Percentiles rank a stretch among this genome's conserved stretches.
Evolutionary conservation across 2,329 filamentous ascomycete genomes (phyloP).

Genomic region (Sarocladiaceae sp.): DNA sequence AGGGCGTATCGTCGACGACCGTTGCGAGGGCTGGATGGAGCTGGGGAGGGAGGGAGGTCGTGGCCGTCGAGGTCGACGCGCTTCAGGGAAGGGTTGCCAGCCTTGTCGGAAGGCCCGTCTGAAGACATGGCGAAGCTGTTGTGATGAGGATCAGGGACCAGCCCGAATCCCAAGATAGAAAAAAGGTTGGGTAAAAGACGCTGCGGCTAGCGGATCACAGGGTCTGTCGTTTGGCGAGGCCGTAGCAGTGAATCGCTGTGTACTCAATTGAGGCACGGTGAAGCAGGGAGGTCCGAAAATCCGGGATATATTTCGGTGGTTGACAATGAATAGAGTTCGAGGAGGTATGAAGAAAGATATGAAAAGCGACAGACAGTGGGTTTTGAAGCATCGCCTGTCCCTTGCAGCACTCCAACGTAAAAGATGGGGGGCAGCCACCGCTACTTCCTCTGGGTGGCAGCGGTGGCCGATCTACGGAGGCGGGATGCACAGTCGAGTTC

Average conservation of each 20-base stretch:
- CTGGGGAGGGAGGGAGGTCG: slow-evolving; percentile 82
- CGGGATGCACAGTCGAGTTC: slow-evolving; percentile 8
- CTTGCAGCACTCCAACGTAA: too few relatives aligned
- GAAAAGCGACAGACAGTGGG: not conserved
- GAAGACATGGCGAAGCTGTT: slow-evolving; percentile 19
- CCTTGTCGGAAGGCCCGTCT: slow-evolving; percentile 19
- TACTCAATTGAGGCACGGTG: not conserved
- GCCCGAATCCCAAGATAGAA: not conserved
- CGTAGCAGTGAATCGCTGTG: not conserved
- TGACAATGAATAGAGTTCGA: not conserved
- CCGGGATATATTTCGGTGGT: too few relatives aligned
- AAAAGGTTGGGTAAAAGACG: not conserved
- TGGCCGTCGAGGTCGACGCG: slow-evolving; percentile 76
- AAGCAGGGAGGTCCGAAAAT: not conserved
- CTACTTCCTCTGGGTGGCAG: slow-evolving; percentile 1
- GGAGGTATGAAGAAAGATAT: not conserved
- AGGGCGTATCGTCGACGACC: slow-evolving; percentile 81
- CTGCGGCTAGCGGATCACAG: too few relatives aligned
- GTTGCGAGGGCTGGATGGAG: slow-evolving; percentile 81
- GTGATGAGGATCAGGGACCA: slow-evolving; percentile 5
- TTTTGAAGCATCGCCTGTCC: not conserved
- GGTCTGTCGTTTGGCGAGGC: not conserved
- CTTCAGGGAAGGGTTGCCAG: slow-evolving; percentile 34
- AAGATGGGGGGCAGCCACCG: too few relatives aligned
- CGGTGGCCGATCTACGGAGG: slow-evolving; percentile 9